These are phyloP conservation scores for Magnusiomyces tetraspermus DNA, from an alignment of 1,139 yeast genomes.

Conservation along the genomic window DNA sequence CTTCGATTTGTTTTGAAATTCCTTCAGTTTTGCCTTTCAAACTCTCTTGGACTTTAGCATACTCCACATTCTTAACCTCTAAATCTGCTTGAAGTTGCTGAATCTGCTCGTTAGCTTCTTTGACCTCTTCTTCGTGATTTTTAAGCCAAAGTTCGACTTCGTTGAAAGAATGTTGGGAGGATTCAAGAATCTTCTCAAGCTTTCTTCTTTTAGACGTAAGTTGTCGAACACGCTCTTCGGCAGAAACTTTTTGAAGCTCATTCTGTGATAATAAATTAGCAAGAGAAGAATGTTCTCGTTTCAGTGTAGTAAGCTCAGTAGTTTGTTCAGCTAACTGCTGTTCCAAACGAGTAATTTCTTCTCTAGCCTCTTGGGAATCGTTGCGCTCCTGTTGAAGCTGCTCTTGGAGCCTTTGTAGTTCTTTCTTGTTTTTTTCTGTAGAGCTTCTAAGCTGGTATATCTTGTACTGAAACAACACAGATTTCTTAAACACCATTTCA, in stretches of 20 bases:
- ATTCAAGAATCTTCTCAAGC: constrained; percentile 40
- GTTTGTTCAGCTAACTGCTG: constrained; percentile 35
- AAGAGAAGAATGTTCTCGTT: constrained; percentile 22
- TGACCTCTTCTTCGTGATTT: constrained; percentile 39
- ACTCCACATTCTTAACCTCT: constrained; percentile 43
- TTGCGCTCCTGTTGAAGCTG: constrained; percentile 41
- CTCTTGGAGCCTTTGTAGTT: constrained; percentile 38
- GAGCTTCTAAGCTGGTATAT: constrained; percentile 37
- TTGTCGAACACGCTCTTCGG: constrained; percentile 66
- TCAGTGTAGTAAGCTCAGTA: constrained; percentile 21
- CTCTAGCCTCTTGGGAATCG: constrained; percentile 37
- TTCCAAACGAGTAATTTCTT: constrained; percentile 33
- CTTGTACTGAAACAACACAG: constrained; percentile 50
- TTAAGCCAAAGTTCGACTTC: constrained; percentile 43
- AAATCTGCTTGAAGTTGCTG: constrained; percentile 40
- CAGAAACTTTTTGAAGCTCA: constrained; percentile 46
- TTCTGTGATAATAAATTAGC: constrained; percentile 25
- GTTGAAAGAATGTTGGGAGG: constrained; percentile 33
- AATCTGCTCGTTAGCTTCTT: constrained; percentile 31
- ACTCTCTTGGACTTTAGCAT: constrained; percentile 55
- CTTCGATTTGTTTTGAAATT: constrained; percentile 54
- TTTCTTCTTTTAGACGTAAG: constrained; percentile 52
- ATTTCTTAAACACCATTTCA: constrained; percentile 43
- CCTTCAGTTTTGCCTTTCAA: constrained; percentile 66
- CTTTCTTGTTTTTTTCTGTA: constrained; percentile 32